Evolutionary conservation across 176 grass and related monocot genomes (phyloP).

Genomic region (Alopecurus myosuroides): DNA sequence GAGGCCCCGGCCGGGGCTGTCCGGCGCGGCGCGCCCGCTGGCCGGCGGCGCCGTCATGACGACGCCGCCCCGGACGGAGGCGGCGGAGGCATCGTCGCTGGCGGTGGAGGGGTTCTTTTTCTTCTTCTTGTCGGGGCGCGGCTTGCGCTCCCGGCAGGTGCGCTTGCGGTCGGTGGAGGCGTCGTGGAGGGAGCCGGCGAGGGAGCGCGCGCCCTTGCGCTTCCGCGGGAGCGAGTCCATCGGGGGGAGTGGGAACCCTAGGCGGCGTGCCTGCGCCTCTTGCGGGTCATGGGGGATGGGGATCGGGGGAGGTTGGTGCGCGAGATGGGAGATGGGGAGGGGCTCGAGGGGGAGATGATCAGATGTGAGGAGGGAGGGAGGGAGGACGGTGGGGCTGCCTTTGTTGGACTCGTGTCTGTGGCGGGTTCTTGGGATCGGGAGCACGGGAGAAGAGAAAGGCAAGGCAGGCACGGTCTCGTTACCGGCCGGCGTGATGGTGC

Average conservation of each 20-base stretch:
- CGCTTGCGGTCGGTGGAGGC: slow-evolving; percentile 38
- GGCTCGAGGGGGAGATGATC: slow-evolving; percentile 23
- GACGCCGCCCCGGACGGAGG: slow-evolving; percentile 21
- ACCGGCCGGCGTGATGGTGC: neutral
- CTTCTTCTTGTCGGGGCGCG: slow-evolving; percentile 41
- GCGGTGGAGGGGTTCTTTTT: neutral
- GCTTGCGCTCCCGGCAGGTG: slow-evolving; percentile 40
- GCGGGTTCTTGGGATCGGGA: neutral
- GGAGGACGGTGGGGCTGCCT: neutral
- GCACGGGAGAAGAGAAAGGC: neutral
- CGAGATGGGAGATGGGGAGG: slow-evolving; percentile 17
- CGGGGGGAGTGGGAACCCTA: slow-evolving; percentile 6
- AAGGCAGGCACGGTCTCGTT: neutral
- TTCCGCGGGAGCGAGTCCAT: slow-evolving; percentile 74
- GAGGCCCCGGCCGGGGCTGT: slow-evolving; percentile 54
- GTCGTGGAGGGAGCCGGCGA: slow-evolving; percentile 42
- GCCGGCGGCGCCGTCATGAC: slow-evolving; percentile 39
- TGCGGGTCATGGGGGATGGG: slow-evolving; percentile 44
- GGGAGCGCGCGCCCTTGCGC: slow-evolving; percentile 59
- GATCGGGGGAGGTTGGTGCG: slow-evolving; percentile 30
- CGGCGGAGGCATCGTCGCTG: neutral
- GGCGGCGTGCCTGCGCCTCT: slow-evolving; percentile 24
- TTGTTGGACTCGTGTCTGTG: slow-evolving; percentile 30
- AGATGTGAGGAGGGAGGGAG: neutral
- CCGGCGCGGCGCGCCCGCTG: slow-evolving; percentile 42